A percentile compares a stretch with the other conserved stretches of the same genome.
Evolutionary conservation across 2,329 filamentous ascomycete species (phyloP).

Genomic region (Cladosporium colombiae): DNA sequence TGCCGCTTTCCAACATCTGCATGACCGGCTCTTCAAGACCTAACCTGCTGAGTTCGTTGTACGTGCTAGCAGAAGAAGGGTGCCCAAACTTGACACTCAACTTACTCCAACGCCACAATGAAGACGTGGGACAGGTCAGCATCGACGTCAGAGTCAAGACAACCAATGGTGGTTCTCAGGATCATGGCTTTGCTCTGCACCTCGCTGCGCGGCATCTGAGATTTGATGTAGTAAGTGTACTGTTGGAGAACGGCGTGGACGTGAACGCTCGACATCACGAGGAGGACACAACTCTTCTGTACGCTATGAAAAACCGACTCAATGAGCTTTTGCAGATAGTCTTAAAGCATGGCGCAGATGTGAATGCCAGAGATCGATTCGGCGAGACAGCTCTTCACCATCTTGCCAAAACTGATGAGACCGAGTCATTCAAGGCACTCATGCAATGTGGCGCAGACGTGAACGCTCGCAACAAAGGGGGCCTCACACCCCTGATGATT

Average conservation of each 20-base stretch:
- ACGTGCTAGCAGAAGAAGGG: background rate
- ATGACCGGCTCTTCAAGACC: too few species aligned
- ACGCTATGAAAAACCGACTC: background rate
- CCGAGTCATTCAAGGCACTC: background rate
- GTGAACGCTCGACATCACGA: too few species aligned
- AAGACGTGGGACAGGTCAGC: too few species aligned
- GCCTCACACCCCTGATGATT: too few species aligned
- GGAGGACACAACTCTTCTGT: background rate
- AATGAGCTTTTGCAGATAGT: background rate
- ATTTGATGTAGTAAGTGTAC: background rate
- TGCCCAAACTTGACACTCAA: background rate
- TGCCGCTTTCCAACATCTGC: too few species aligned
- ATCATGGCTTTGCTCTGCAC: background rate
- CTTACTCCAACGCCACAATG: background rate
- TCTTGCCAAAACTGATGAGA: too few species aligned
- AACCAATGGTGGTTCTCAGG: background rate
- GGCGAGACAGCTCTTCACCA: background rate
- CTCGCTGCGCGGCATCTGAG: background rate
- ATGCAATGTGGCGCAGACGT: background rate
- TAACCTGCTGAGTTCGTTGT: too few species aligned
- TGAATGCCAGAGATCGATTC: background rate
- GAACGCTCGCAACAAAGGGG: background rate
- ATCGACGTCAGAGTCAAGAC: background rate
- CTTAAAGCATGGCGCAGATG: background rate
- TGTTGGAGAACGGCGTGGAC: background rate